phyloP scores from a whole-genome alignment of 305 asterid genomes.

The Solanum hybrid region DNA sequence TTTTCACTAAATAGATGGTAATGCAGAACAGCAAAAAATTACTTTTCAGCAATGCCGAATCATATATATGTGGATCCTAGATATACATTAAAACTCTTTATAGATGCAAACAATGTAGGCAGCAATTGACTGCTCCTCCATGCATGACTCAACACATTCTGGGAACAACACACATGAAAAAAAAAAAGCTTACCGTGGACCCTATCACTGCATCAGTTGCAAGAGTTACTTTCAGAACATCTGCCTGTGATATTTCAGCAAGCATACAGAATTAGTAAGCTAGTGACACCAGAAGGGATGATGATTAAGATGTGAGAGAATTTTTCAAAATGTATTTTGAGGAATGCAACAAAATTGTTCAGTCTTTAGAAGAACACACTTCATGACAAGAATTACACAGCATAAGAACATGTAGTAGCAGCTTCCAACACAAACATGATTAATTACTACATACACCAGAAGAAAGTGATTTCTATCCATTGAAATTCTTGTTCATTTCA shows the following conservation, averaged over 20 bases:
- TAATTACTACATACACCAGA: neutral
- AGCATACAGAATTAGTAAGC: neutral
- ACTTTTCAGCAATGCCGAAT: neutral
- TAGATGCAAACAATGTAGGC: neutral
- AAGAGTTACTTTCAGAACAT: constrained; percentile 90
- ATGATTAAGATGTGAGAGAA: neutral
- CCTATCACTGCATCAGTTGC: constrained; percentile 91
- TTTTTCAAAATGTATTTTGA: neutral
- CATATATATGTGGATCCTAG: neutral
- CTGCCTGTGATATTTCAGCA: constrained; percentile 35
- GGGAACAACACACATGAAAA: neutral
- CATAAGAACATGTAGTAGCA: neutral
- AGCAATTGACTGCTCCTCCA: neutral
- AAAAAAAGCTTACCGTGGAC: constrained; percentile 40
- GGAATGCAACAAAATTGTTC: neutral
- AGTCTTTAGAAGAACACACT: neutral
- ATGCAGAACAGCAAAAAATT: neutral
- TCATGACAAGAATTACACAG: neutral
- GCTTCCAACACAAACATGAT: neutral
- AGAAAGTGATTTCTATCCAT: neutral
- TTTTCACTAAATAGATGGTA: neutral
- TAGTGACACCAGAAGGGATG: neutral
- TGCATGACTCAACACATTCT: neutral
- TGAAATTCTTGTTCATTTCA: neutral
- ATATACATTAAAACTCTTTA: neutral